Base-by-base conservation (phyloP, 2,329 filamentous ascomycete species). In the Colletotrichum caudatum region DNA sequence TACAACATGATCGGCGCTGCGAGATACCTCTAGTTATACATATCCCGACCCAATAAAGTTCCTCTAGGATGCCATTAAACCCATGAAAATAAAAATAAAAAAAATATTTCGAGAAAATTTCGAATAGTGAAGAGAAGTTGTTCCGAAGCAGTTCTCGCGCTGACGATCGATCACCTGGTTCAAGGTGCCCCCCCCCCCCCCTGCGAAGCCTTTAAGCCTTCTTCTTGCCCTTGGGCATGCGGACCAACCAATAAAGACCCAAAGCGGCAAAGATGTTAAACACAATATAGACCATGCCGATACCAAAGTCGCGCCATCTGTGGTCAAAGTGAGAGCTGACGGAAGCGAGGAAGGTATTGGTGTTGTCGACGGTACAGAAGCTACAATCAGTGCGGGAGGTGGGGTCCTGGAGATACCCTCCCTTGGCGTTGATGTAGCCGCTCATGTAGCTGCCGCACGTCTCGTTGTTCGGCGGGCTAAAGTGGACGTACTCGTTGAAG, bases 241-340 rank as follows among this genome's bases (percentile, higher is more conserved):
- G 74, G 1, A 78, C 78, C 66, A 85, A 57, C 82, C 83, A 88
- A 75, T 88, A 88, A 26, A 88, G 76, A 0, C 80, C 77, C 14
- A 88, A 75, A 0, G 86, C 85, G 1, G 81, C 84, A 16, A 78
- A 77, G 18, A 85, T 75, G 57, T 89, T 89, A 74, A 87, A 86
- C 2, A 81, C 76, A 37, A 88, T 82, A 66, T 87, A 89, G 0
- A 82, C 83, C 80, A 86, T 88, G 41, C 88, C 79, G 3, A 90
- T 78, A 0, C 87, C 88, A 62, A 85, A 88, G 66, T 90, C 86
- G 64, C 88, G 82, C 87, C 87, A 90, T 18, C 86, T 77, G 48
- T 87, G 75, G 58, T 77, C 77, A 66, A 87, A 89, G 51, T 80
- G 80, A 62, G 86, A 84, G 48, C 82, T 80, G 46, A 84, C 82